Evolutionary conservation across 1,139 yeast species (phyloP).

Genomic region (Tardiomyces blankii): DNA sequence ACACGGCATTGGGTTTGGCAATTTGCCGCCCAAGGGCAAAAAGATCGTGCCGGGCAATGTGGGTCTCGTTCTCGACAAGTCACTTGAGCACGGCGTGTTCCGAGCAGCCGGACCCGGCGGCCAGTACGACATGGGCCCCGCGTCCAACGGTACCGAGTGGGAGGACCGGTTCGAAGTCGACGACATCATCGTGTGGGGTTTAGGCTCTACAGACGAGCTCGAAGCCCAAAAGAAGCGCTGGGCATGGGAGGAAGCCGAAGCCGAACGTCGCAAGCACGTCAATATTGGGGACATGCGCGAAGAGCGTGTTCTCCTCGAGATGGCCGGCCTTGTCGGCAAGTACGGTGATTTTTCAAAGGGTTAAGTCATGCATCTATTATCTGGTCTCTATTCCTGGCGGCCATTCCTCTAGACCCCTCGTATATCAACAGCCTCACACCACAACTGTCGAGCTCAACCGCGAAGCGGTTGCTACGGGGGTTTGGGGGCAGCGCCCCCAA

Average conservation of each 20-base stretch:
- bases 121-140: constrained; percentile 28
- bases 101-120: constrained; percentile 54
- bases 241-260: constrained; percentile 91
- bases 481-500: too few relatives aligned
- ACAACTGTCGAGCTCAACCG: too few relatives aligned
- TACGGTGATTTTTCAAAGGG: constrained; percentile 2
- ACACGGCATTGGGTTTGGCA: constrained; percentile 62
- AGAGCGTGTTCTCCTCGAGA: constrained; percentile 74
- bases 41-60: constrained; percentile 43
- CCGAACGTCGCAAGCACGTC: constrained; percentile 61
- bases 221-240: constrained; percentile 66
- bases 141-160: constrained; percentile 29
- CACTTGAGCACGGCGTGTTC: constrained; percentile 72
- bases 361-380: not conserved
- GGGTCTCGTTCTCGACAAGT: constrained; percentile 65
- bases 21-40: constrained; percentile 1
- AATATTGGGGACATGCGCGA: constrained; percentile 60
- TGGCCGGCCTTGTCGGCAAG: constrained; percentile 84
- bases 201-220: constrained; percentile 67
- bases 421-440: too few relatives aligned
- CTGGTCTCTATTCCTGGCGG: too few relatives aligned
- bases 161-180: constrained; percentile 66
- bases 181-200: constrained; percentile 86
- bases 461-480: too few relatives aligned
- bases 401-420: too few relatives aligned